phyloP scores from a whole-genome alignment of 169 alveolate genomes.

The Plasmodium yoelii region DNA sequence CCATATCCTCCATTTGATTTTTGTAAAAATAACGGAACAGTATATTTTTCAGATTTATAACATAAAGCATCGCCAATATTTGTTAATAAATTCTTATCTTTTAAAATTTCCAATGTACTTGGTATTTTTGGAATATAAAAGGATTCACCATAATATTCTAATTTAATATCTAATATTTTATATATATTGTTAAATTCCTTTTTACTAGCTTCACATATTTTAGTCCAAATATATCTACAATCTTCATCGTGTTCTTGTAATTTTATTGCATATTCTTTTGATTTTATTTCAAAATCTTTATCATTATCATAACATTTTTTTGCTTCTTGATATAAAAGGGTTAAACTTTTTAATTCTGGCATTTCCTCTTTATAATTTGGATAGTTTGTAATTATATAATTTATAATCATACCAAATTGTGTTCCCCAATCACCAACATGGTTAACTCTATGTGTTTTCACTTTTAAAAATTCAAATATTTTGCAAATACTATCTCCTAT shows the following conservation, averaged over 20 bases:
- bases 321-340: slow-evolving; percentile 96
- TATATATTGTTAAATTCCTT: slow-evolving; percentile 89
- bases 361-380: slow-evolving; percentile 93
- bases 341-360: slow-evolving; percentile 95
- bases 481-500: slow-evolving; percentile 97
- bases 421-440: slow-evolving; percentile 99
- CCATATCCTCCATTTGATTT: slow-evolving; percentile 99
- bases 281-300: slow-evolving; percentile 88
- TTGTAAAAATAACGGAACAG: slow-evolving; percentile 95
- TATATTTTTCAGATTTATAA: slow-evolving; percentile 87
- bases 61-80: slow-evolving; percentile 96
- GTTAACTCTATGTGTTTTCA: slow-evolving; percentile 91
- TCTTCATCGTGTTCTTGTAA: slow-evolving; percentile 91
- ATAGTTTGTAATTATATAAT: slow-evolving; percentile 88
- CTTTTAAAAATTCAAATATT: slow-evolving; percentile 85
- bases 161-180: slow-evolving; percentile 86
- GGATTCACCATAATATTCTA: slow-evolving; percentile 95
- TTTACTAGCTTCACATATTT: slow-evolving; percentile 90
- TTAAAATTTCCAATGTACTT: slow-evolving; percentile 88
- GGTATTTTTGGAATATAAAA: slow-evolving; percentile 94
- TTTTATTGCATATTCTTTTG: slow-evolving; percentile 90
- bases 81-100: slow-evolving; percentile 85
- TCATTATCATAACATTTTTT: slow-evolving; percentile 90
- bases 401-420: slow-evolving; percentile 99
- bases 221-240: slow-evolving; percentile 89